These are phyloP conservation scores for Dactylorhiza incarnata DNA, from an alignment of 106 monocot genomes.

Conservation along the genomic window DNA sequence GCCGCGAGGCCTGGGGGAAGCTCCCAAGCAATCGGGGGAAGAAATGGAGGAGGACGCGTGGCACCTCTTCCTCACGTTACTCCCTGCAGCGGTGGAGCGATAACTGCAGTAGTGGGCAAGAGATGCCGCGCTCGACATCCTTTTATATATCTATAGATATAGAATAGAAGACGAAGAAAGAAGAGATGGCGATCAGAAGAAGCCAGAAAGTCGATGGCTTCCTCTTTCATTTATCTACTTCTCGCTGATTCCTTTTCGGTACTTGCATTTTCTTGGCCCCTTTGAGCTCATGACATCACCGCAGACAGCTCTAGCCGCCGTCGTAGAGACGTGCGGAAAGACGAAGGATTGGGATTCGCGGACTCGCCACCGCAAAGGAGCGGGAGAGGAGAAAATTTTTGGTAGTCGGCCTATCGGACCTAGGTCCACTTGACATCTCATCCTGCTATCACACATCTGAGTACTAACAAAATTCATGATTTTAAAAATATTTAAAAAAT, in stretches of 20 bases:
- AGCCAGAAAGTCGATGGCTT: neutral
- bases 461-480: too few species aligned
- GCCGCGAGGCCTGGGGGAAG: neutral
- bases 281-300: slow-evolving; percentile 1
- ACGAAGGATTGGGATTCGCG: neutral
- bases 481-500: too few species aligned
- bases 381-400: too few species aligned
- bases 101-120: slow-evolving; percentile 1
- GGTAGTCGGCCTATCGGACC: too few species aligned
- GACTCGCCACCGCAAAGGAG: too few species aligned
- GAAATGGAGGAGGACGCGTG: slow-evolving; percentile 5
- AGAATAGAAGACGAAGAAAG: neutral
- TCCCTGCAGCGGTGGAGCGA: neutral
- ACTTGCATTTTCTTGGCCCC: neutral
- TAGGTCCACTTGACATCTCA: too few species aligned
- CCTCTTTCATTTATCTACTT: neutral
- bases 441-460: too few species aligned
- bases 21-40: neutral
- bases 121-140: slow-evolving; percentile 3
- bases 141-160: neutral
- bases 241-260: neutral
- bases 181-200: neutral
- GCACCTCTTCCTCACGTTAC: neutral
- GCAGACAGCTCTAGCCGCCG: neutral
- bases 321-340: neutral